Percentiles rank a stretch among this genome's conserved stretches.
Conservation (phyloP, 306 rosid species). For the Sicyos baderoa region DNA sequence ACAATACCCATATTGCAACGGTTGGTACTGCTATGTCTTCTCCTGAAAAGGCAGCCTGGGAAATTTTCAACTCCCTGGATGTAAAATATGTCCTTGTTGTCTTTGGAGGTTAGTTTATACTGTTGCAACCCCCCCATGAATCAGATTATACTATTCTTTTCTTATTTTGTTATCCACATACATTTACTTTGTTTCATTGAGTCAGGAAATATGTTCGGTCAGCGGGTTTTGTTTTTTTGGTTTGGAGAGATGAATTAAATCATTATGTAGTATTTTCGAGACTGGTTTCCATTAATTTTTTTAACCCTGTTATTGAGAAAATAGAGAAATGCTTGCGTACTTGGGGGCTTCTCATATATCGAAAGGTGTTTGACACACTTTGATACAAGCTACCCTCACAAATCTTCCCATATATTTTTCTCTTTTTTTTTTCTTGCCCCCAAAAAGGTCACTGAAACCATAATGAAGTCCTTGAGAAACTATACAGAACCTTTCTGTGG, state of each 20-base stretch:
- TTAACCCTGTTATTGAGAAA: no score
- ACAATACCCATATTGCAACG: constrained; percentile 98
- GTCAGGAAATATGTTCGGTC: neutral
- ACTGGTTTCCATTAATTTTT: neutral
- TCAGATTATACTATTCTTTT: neutral
- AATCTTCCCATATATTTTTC: no score
- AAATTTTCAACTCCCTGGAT: constrained; percentile 88
- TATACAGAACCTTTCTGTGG: no score
- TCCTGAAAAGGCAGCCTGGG: constrained; percentile 99
- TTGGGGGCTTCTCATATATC: no score
- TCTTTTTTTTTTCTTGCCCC: no score
- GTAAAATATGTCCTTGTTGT: constrained; percentile 98
- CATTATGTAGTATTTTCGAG: neutral
- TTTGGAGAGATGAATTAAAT: neutral
- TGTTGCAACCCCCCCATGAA: neutral
- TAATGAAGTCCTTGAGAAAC: no score
- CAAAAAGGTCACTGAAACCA: no score
- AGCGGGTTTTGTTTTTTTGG: neutral
- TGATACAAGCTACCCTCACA: no score
- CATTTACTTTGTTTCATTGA: neutral
- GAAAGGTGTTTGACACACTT: no score
- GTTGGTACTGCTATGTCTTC: constrained; percentile 99
- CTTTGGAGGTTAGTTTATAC: constrained; percentile 80
- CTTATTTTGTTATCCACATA: neutral
- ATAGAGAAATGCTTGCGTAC: no score